phyloP scores from a whole-genome alignment of 371 early-diverging fungal genomes.

The Mortierella sp. region DNA sequence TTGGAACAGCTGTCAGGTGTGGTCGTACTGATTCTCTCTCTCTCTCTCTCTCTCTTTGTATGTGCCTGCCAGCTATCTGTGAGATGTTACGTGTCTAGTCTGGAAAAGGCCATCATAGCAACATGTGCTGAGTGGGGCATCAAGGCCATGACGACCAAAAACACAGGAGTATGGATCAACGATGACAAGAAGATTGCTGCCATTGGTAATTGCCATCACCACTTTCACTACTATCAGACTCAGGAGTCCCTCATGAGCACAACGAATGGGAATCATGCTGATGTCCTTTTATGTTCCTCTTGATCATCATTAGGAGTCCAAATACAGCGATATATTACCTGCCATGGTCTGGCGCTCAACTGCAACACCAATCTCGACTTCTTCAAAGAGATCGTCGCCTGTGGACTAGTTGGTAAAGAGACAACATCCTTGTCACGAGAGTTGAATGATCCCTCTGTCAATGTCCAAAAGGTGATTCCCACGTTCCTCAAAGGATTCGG shows the following conservation, averaged over 20 bases:
- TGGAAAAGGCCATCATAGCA: constrained; percentile 84
- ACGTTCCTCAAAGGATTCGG: constrained; percentile 49
- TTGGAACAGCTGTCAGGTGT: no score
- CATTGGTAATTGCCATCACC: constrained; percentile 54
- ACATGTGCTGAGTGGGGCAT: constrained; percentile 76
- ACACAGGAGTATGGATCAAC: constrained; percentile 91
- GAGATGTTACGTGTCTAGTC: constrained; percentile 79
- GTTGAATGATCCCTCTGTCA: constrained; percentile 23
- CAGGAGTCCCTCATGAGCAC: background rate
- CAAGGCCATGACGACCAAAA: constrained; percentile 70
- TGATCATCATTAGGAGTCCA: constrained; percentile 77
- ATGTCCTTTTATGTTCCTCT: background rate
- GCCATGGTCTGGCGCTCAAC: constrained; percentile 95
- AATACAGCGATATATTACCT: constrained; percentile 88
- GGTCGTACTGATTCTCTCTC: background rate
- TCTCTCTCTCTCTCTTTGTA: background rate
- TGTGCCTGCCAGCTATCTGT: constrained; percentile 69
- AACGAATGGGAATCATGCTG: background rate
- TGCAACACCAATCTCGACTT: constrained; percentile 87
- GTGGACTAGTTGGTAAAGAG: constrained; percentile 84
- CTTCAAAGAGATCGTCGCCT: constrained; percentile 92
- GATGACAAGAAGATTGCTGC: constrained; percentile 82
- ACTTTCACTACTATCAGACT: background rate
- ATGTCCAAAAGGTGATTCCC: constrained; percentile 52
- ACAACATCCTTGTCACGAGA: constrained; percentile 80